Evolutionary conservation across 495 filamentous ascomycete genomes (phyloP).

Genomic region (Cladorrhinum samala): DNA sequence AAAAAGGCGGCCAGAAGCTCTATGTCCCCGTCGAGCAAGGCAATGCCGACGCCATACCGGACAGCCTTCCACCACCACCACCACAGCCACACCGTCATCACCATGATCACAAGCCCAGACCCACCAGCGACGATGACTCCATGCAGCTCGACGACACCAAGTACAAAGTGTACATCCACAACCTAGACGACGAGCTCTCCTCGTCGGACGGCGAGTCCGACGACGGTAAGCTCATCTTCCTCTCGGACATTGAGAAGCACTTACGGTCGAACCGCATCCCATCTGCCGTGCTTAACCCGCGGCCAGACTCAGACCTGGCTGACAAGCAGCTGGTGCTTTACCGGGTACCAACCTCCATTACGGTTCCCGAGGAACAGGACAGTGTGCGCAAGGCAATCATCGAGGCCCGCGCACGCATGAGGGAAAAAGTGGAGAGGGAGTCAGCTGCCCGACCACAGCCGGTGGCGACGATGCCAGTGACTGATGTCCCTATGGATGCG

Average conservation of each 20-base stretch:
- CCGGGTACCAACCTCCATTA: slow-evolving; percentile 66
- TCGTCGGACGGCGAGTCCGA: slow-evolving; percentile 51
- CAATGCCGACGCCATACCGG: slow-evolving; percentile 6
- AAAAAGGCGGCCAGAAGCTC: slow-evolving; percentile 49
- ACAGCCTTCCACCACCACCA: not conserved
- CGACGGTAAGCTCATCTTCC: slow-evolving; percentile 58
- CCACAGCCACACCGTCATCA: slow-evolving; percentile 3
- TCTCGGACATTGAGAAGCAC: slow-evolving; percentile 78
- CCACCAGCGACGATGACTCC: slow-evolving; percentile 40
- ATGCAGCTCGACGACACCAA: slow-evolving; percentile 86
- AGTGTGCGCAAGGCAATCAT: slow-evolving; percentile 80
- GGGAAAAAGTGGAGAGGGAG: slow-evolving; percentile 34
- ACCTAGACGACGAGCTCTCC: slow-evolving; percentile 80
- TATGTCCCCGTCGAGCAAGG: slow-evolving; percentile 49
- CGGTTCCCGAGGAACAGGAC: slow-evolving; percentile 69
- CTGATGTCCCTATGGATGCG: not conserved
- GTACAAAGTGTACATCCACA: slow-evolving; percentile 81
- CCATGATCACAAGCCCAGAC: slow-evolving; percentile 1
- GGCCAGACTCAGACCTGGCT: slow-evolving; percentile 36
- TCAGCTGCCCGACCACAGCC: not conserved
- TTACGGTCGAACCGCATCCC: slow-evolving; percentile 58
- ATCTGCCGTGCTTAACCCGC: slow-evolving; percentile 45
- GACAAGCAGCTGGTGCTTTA: slow-evolving; percentile 76
- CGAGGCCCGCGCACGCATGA: slow-evolving; percentile 65
- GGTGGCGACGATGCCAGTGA: not conserved